Evolutionary conservation across 305 asterid species (phyloP).

Genomic region (Petunia hybrid): DNA sequence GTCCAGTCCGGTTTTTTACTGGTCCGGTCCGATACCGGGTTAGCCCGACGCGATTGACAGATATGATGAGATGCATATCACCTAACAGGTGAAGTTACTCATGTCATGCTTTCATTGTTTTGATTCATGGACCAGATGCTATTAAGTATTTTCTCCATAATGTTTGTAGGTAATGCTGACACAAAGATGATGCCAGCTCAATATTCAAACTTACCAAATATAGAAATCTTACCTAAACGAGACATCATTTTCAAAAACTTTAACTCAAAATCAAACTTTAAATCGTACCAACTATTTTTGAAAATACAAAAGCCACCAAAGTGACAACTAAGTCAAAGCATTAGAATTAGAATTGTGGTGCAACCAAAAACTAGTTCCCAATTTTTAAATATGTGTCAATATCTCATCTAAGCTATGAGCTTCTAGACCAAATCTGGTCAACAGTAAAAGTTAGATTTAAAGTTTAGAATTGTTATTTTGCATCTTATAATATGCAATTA

Average conservation of each 20-base stretch:
- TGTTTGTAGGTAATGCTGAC: neutral
- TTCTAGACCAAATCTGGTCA: slow-evolving; percentile 22
- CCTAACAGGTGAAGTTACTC: neutral
- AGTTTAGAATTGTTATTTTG: neutral
- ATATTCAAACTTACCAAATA: neutral
- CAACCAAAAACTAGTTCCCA: neutral
- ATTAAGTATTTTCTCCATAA: neutral
- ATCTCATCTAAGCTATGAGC: neutral
- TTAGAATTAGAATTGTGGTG: neutral
- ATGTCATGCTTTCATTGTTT: neutral
- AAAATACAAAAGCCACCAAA: neutral
- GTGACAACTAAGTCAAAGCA: neutral
- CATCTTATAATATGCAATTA: neutral
- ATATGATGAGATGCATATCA: no score
- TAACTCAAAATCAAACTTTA: neutral
- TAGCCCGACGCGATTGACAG: no score
- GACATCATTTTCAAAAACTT: neutral
- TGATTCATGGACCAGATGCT: neutral
- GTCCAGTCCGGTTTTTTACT: no score
- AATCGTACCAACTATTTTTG: neutral
- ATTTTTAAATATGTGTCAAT: neutral
- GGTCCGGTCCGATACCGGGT: no score
- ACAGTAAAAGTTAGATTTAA: neutral
- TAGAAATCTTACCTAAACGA: neutral
- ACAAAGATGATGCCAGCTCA: neutral